A percentile compares a stretch with the other conserved stretches of the same genome.
These are phyloP conservation scores for Pneumocystis carinii DNA, from an alignment of 1,139 yeast genomes.

Conservation along the genomic window DNA sequence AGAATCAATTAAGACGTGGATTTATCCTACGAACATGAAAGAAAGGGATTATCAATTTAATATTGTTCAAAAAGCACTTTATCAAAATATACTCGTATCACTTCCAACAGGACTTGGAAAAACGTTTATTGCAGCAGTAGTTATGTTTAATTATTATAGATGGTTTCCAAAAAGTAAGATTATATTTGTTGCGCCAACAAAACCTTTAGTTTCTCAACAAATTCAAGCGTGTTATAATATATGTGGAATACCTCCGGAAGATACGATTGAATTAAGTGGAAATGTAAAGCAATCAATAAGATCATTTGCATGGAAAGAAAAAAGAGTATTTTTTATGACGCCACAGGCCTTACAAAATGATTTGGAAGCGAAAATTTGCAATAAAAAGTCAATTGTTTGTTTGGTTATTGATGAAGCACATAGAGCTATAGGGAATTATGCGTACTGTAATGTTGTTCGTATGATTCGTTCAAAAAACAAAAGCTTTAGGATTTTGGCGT, in stretches of 20 bases:
- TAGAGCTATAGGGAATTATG: constrained; percentile 76
- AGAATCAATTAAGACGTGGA: constrained; percentile 29
- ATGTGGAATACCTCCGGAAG: constrained; percentile 63
- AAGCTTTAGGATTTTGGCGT: constrained; percentile 61
- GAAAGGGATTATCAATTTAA: constrained; percentile 77
- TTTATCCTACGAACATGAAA: constrained; percentile 76
- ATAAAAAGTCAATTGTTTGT: constrained; percentile 61
- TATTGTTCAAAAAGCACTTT: constrained; percentile 59
- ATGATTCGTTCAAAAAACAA: constrained; percentile 47
- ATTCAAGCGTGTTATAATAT: constrained; percentile 82
- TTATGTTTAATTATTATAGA: constrained; percentile 74
- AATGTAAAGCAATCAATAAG: constrained; percentile 34
- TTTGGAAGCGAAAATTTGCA: constrained; percentile 52
- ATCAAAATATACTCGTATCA: constrained; percentile 67
- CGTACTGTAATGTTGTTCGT: constrained; percentile 69
- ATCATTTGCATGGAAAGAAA: constrained; percentile 58
- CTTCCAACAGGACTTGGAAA: constrained; percentile 96
- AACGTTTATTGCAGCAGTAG: constrained; percentile 88
- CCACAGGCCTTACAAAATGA: constrained; percentile 96
- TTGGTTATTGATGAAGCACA: constrained; percentile 93
- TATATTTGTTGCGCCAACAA: constrained; percentile 91
- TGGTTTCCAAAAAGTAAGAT: constrained; percentile 72
- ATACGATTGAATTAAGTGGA: constrained; percentile 72
- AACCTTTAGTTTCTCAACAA: constrained; percentile 96
- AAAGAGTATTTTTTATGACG: constrained; percentile 79